Evolutionary conservation across 2,329 filamentous ascomycete genomes (phyloP).

Genomic region (Seiridium cupressi): DNA sequence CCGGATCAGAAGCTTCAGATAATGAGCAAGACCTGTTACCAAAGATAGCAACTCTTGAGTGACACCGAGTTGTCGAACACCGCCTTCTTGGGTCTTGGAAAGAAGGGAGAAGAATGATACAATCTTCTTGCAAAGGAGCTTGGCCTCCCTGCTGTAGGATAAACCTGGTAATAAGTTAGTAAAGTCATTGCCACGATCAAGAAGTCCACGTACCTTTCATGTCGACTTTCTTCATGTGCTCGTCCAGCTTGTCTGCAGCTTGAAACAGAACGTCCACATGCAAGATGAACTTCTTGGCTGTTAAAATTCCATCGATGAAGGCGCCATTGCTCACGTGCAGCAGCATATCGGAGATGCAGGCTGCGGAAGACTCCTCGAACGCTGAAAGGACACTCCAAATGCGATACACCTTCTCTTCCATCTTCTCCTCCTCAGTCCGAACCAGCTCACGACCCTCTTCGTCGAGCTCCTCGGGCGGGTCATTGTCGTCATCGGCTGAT

Average conservation of each 20-base stretch:
- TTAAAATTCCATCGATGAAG: conserved; percentile 90
- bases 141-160: conserved; percentile 92
- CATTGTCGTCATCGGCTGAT: conserved; percentile 52
- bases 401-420: conserved; percentile 96
- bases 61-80: conserved; percentile 86
- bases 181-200: not conserved
- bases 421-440: conserved; percentile 82
- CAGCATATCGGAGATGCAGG: conserved; percentile 98
- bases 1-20: conserved; percentile 93
- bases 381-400: conserved; percentile 98
- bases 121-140: conserved; percentile 98
- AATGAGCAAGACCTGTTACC: conserved; percentile 93
- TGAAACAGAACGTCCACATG: conserved; percentile 92
- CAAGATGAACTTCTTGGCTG: conserved; percentile 93
- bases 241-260: conserved; percentile 82
- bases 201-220: conserved; percentile 65
- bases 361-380: conserved; percentile 96
- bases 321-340: conserved; percentile 97
- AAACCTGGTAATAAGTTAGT: conserved; percentile 55
- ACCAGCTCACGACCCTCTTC: conserved; percentile 70
- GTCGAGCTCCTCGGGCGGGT: conserved; percentile 44
- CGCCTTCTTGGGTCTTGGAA: conserved; percentile 90
- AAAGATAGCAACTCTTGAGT: conserved; percentile 98
- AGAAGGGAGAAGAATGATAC: conserved; percentile 95
- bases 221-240: conserved; percentile 63